Conservation (phyloP, 2,329 filamentous ascomycete species). For the Chaetomiaceae sp. region DNA sequence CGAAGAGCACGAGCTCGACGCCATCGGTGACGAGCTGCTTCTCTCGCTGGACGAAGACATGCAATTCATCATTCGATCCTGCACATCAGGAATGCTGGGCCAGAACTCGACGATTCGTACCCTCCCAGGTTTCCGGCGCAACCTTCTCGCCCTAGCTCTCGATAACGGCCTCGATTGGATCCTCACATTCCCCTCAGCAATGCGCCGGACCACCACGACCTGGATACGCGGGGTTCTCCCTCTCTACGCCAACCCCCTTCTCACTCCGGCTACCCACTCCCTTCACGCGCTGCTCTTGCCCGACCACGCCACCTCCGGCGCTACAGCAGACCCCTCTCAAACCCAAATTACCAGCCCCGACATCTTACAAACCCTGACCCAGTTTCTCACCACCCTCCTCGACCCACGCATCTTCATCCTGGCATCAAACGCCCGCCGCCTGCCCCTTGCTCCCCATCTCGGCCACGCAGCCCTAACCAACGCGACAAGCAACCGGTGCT, state of each 20-base stretch:
- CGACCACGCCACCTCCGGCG: too few species aligned
- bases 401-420: conserved; percentile 16
- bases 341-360: not conserved
- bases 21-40: not conserved
- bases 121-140: not conserved
- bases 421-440: conserved; percentile 14
- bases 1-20: conserved; percentile 2
- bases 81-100: too few species aligned
- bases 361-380: not conserved
- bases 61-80: not conserved
- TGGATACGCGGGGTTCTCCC: conserved; percentile 1
- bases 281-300: conserved; percentile 10
- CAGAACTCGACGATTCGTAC: too few species aligned
- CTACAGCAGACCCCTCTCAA: too few species aligned
- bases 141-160: conserved; percentile 3
- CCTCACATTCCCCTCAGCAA: conserved; percentile 9
- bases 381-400: conserved; percentile 13
- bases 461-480: conserved; percentile 11
- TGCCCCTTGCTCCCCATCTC: conserved; percentile 1
- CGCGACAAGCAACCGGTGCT: conserved; percentile 15
- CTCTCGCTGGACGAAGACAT: not conserved
- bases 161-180: conserved; percentile 12
- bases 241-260: not conserved
- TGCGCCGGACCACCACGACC: not conserved
- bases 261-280: not conserved